Evolutionary conservation across 345 rosid genomes (phyloP), one percentile per base, ranked within the genome.

Genomic region (Brassica carinata): DNA sequence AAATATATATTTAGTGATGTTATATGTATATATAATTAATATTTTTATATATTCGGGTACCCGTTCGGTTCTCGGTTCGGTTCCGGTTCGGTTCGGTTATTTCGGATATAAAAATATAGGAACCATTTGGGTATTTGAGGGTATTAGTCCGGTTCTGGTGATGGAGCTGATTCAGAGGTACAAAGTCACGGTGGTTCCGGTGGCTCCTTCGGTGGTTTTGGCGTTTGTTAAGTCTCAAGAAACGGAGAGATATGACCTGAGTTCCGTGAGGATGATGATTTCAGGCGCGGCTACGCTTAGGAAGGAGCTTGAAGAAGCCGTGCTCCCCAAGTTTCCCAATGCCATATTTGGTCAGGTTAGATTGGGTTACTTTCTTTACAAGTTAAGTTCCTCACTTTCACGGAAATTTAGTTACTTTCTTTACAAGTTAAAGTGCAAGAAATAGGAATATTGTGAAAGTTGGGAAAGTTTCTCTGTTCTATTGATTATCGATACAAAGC

Each of bases 281-380:
- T 96, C 94, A 2, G 96, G 96, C 0, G 99, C 94, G 1, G 98
- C 98, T 0, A 89, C 99, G 17, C 62, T 93, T 78, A 94, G 94
- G 59, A 89, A 92, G 89, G 97, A 93, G 82, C 96, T 96, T n/a
- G 97, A 96, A 84, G 99, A 96, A 45, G 71, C 86, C 9, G 88
- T 92, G 5, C 80, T 92, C 10, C 85, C 86, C 62, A 64, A 64
- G 68, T 64, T 64, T 64, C 68, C 68, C 23, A 64, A n/a, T 64
- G 68, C 43, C 43, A 6, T 73, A 34, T 89, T 93, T 58, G 99
- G 99, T 3, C 99, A 96, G 98, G 99, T 95, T 77, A 67, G 78
- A 34, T 63, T 26, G 19, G 3, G 29, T 68, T 18, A 5, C 30
- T 27, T 27, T 27, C 4, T 27, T 27, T 19, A 19, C 23, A 19